These are phyloP conservation scores for Mortierella sp. DNA, from an alignment of 371 early-diverging fungal species.

Conservation along the genomic window DNA sequence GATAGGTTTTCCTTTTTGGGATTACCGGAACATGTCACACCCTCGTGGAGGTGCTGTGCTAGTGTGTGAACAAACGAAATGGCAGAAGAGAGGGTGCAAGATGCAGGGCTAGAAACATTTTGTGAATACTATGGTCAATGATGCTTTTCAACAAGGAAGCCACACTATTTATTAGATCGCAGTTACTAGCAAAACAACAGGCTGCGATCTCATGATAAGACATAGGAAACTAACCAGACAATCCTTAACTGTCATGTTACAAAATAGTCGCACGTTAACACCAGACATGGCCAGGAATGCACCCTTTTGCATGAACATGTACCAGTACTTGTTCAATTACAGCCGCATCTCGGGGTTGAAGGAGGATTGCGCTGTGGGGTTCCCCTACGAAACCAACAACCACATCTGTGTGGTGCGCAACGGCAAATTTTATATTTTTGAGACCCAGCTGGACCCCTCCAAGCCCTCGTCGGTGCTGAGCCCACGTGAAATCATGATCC, in stretches of 20 bases:
- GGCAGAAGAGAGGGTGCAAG: too few species aligned
- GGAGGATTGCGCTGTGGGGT: constrained; percentile 64
- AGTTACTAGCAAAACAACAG: background rate
- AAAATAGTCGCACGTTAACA: constrained; percentile 63
- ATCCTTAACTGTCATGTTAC: background rate
- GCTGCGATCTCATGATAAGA: background rate
- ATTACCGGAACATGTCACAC: constrained; percentile 6
- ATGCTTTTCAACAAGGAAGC: background rate
- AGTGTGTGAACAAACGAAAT: background rate
- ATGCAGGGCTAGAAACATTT: background rate
- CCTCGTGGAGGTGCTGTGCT: background rate
- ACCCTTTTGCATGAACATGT: constrained; percentile 76
- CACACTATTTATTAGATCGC: background rate
- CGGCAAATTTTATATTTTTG: constrained; percentile 74
- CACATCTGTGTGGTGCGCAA: constrained; percentile 73
- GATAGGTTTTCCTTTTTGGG: constrained; percentile 19
- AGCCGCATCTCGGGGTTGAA: constrained; percentile 69
- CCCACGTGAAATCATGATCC: constrained; percentile 49
- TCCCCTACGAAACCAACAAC: constrained; percentile 50
- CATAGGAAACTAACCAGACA: background rate
- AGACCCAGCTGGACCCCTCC: constrained; percentile 68
- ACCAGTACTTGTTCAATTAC: constrained; percentile 68
- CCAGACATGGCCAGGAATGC: constrained; percentile 74
- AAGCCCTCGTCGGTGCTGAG: constrained; percentile 53
- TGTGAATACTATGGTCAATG: background rate